Base-by-base conservation (phyloP, 1,284 basidiomycete species). In the Paramarasmius palmivorus region DNA sequence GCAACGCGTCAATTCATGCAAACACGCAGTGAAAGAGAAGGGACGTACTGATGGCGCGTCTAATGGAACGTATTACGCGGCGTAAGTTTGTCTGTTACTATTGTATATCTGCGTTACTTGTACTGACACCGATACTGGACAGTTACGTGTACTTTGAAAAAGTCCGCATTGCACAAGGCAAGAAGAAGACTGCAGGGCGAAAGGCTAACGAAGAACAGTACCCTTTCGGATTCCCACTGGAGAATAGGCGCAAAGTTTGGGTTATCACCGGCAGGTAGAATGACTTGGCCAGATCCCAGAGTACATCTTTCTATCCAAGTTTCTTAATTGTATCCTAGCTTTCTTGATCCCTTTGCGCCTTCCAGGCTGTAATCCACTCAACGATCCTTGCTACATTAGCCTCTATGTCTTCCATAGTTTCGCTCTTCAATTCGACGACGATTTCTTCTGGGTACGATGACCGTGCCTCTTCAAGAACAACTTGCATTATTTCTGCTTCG, bases 401-500 rank as follows among this genome's bases (percentile, higher is more conserved):
- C 66, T 98, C 90, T 46, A 98, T 76, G 62, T 98, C 87, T 34
- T 90, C 87, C 40, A 81, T 83, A 15, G 76, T 81, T 66, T 96
- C 90, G 66, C 91, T 94, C 57, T 78, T 71, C 22, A 99, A 78
- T 67, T 94, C 93, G 20, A 98, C 88, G 29, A 99, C 82, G 58
- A 96, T 92, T 68, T 93, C 88, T 20, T 81, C 68, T 0, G 88
- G 82, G 69, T 98, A 99, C 1, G 92, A 91, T 37, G 86, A 84
- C 35, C 86, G 79, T 2, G 96, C 95, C 69, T 99, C 96, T 41
- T 93, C 90, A 8, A 91, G 74, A 22, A 97, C 88, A 34, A 95
- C 87, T 65, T 93, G 82, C 95, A 99, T 98, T 67, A 99, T 99
- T 73, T 99, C 96, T 8, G 95, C 95, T 63, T 95, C 89, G 71